Evolutionary conservation across 805 yeast genomes (phyloP).

Genomic region (Candida yuanshanica): DNA sequence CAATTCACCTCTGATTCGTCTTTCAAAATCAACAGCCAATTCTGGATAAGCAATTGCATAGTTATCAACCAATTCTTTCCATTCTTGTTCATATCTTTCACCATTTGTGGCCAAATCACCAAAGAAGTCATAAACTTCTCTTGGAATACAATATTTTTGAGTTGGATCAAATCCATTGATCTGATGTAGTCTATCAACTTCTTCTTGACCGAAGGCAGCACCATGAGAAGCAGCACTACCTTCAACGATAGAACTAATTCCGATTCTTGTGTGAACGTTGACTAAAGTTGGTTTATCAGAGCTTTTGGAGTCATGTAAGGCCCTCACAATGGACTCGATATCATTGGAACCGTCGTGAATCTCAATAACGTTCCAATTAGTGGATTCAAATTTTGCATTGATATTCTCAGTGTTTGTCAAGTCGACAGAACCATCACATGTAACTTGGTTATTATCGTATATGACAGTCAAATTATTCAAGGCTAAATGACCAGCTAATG

Average conservation of each 20-base stretch:
- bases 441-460: conserved; percentile 33
- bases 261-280: conserved; percentile 30
- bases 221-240: conserved; percentile 31
- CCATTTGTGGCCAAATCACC: conserved; percentile 22
- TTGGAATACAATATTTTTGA: conserved; percentile 21
- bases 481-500: conserved; percentile 34
- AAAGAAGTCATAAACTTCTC: conserved; percentile 27
- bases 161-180: conserved; percentile 21
- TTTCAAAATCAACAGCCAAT: conserved; percentile 22
- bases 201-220: conserved; percentile 30
- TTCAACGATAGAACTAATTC: conserved; percentile 27
- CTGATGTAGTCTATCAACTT: conserved; percentile 21
- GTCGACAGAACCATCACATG: conserved; percentile 34
- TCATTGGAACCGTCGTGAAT: conserved; percentile 28
- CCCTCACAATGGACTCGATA: conserved; percentile 27
- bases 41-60: conserved; percentile 24
- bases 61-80: conserved; percentile 21
- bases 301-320: conserved; percentile 29
- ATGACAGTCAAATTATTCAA: conserved; percentile 31
- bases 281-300: conserved; percentile 32
- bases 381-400: conserved; percentile 28
- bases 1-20: conserved; percentile 25
- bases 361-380: conserved; percentile 33
- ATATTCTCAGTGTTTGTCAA: conserved; percentile 30
- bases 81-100: conserved; percentile 16